Percentiles rank a stretch among this genome's conserved stretches.
Evolutionary conservation across 768 basidiomycete species (phyloP).

Genomic region (Leucosporidium creatinivorum): DNA sequence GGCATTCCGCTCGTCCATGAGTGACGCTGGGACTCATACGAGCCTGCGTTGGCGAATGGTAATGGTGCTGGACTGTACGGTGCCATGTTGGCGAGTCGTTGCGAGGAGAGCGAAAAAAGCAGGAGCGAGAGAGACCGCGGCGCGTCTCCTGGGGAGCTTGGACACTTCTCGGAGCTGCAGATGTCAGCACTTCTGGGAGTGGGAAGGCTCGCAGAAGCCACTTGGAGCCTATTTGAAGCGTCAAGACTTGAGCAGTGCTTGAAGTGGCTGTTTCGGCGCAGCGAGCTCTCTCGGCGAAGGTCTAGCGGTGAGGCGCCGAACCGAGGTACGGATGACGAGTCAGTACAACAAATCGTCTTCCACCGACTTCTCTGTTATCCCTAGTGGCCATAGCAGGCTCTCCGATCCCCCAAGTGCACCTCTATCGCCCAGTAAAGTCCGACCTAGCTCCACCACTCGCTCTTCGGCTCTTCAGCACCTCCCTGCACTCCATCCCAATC

Average conservation of each 20-base stretch:
- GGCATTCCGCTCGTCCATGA: too few relatives aligned
- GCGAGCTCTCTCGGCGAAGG: not conserved
- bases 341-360: too few relatives aligned
- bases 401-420: not conserved
- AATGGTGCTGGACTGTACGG: too few relatives aligned
- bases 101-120: not conserved
- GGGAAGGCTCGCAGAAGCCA: too few relatives aligned
- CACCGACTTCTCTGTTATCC: too few relatives aligned
- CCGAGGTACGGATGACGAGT: not conserved
- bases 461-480: conserved; percentile 19
- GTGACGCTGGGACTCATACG: too few relatives aligned
- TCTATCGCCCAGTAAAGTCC: not conserved
- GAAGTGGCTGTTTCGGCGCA: too few relatives aligned
- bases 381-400: not conserved
- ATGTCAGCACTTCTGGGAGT: too few relatives aligned
- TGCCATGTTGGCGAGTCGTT: not conserved
- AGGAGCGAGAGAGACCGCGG: not conserved
- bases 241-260: too few relatives aligned
- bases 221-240: too few relatives aligned
- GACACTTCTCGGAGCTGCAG: too few relatives aligned
- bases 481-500: conserved; percentile 33
- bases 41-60: too few relatives aligned
- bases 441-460: not conserved
- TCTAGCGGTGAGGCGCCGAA: not conserved
- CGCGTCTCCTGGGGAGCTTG: not conserved